Percentiles rank a stretch among this genome's conserved stretches.
Conservation (phyloP, 202 grass and related monocot species). For the Setaria italica region DNA sequence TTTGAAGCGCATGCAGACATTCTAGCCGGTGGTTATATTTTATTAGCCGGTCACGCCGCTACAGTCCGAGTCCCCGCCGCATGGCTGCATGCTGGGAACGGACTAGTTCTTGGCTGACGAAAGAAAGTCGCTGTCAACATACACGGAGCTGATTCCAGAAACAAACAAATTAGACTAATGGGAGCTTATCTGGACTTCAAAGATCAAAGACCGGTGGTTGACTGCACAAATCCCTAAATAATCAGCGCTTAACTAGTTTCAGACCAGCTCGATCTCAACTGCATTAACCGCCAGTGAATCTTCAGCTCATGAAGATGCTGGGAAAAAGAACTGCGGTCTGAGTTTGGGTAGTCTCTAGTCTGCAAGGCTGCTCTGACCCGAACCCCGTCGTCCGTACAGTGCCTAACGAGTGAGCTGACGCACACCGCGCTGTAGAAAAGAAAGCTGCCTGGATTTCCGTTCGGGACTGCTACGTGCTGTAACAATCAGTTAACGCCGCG, state of each 20-base stretch:
- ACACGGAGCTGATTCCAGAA: not conserved
- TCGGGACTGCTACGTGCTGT: not conserved
- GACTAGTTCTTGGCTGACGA: not conserved
- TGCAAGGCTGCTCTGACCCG: constrained; percentile 12
- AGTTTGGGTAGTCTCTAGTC: not conserved
- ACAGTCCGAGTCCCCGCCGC: not conserved
- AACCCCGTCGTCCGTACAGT: not conserved
- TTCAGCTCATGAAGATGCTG: not conserved
- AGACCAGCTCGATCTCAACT: too few species aligned
- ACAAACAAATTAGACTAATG: not conserved
- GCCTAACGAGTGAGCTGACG: constrained; percentile 1
- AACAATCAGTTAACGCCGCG: not conserved
- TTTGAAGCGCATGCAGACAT: constrained; percentile 6
- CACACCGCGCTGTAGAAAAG: not conserved
- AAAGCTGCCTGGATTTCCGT: not conserved
- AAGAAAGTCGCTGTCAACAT: constrained; percentile 8
- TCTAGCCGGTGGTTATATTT: not conserved
- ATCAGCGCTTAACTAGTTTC: not conserved
- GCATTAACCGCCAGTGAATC: constrained; percentile 2
- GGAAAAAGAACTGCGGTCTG: not conserved
- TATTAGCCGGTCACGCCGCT: not conserved
- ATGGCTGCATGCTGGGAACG: not conserved
- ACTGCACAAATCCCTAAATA: not conserved
- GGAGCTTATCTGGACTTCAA: not conserved
- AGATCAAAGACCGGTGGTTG: not conserved